These are phyloP conservation scores for Aureobasidium pullulans DNA, from an alignment of 2,329 filamentous ascomycete species.

Conservation along the genomic window DNA sequence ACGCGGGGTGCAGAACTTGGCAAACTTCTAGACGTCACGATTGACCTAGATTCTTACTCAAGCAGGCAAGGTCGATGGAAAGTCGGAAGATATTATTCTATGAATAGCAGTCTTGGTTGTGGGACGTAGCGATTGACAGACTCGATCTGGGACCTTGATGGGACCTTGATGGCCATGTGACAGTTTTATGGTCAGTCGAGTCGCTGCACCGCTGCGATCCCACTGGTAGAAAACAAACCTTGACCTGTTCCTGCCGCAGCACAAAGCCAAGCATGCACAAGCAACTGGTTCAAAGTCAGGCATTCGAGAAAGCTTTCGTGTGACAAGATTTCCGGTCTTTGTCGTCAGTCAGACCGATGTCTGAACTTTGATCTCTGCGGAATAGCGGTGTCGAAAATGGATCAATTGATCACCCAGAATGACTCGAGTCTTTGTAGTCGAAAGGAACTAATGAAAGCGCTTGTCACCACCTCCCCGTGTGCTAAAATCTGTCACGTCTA, in stretches of 20 bases:
- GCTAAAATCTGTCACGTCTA: no score
- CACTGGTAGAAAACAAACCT: not conserved
- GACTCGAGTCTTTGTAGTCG: not conserved
- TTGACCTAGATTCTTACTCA: not conserved
- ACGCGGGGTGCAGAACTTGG: not conserved
- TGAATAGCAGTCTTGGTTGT: not conserved
- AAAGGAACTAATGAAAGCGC: not conserved
- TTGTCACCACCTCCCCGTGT: not conserved
- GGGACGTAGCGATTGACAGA: not conserved
- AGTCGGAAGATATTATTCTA: not conserved
- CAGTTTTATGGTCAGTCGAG: not conserved
- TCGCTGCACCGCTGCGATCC: not conserved
- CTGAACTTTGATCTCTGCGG: not conserved
- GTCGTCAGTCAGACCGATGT: not conserved
- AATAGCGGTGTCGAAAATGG: not conserved
- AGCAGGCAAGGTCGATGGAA: not conserved
- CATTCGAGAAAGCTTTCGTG: not conserved
- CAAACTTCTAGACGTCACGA: not conserved
- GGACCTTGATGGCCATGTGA: conserved; percentile 10
- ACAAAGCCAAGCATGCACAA: conserved; percentile 4
- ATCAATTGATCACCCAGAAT: not conserved
- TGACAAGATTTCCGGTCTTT: not conserved
- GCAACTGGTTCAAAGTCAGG: not conserved
- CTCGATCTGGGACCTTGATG: not conserved
- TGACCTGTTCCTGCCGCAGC: not conserved